These are phyloP conservation scores for Rhynchospora pubera DNA, from an alignment of 176 grass and related monocot species.

Conservation along the genomic window DNA sequence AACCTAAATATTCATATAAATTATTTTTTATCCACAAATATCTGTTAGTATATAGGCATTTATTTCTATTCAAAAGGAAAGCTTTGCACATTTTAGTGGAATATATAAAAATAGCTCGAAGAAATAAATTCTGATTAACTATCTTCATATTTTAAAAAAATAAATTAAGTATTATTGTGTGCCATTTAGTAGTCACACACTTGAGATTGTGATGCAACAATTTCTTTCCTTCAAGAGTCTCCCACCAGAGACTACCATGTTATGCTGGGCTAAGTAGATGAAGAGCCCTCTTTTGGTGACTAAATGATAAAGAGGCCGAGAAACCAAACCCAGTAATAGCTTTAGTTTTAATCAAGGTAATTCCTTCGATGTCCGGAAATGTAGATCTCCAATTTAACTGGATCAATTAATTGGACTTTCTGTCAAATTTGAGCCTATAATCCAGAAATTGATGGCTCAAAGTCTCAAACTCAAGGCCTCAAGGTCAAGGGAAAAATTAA, in stretches of 20 bases:
- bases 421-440: neutral
- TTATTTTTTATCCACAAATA: too few species aligned
- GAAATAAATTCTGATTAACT: too few species aligned
- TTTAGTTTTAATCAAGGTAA: neutral
- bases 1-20: too few species aligned
- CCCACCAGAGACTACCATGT: neutral
- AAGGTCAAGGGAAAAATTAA: neutral
- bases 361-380: neutral
- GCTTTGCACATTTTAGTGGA: too few species aligned
- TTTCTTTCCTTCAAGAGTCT: neutral
- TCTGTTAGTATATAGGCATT: too few species aligned
- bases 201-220: neutral
- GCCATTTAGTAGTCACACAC: too few species aligned
- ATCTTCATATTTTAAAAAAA: too few species aligned
- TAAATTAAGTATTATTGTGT: too few species aligned
- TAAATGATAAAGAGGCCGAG: neutral
- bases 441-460: neutral
- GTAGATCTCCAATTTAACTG: neutral
- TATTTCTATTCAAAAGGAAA: too few species aligned
- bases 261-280: neutral
- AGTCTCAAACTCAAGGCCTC: neutral
- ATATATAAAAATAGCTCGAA: too few species aligned
- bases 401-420: neutral
- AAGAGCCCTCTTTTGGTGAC: neutral
- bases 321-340: neutral